Evolutionary conservation across 495 filamentous ascomycete genomes (phyloP), one percentile per base, ranked within the genome.

Genomic region (Aspergillus diversus): DNA sequence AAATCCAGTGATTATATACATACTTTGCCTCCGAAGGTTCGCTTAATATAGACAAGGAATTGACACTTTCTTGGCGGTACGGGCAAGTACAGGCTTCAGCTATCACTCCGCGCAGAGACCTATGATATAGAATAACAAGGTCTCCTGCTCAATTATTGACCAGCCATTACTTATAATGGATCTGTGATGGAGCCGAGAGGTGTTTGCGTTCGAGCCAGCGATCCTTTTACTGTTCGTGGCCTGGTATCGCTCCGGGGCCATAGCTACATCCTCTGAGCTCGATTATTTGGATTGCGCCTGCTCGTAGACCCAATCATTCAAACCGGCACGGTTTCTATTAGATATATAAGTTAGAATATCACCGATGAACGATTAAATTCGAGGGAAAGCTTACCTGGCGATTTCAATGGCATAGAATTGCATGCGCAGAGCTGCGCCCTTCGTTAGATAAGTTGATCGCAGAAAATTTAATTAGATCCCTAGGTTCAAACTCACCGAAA

Each of bases 391-490:
- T 66, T 71, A 92, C 90, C 91, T 88, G 11, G 90, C 89, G 70
- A 99, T 97, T 77, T 99, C 95, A 70, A 98, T 77, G 35, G 95
- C 95, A 71, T 99, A 99, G 71, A 99, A 99, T 73, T 99, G 95
- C 95, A 99, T 99, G 58, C 95, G 86, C 66, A 84, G 69, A 62
- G 72, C 74, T 77, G 17, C 61, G 61, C 31, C 33, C 7, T 49
- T 27, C 51, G 62, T 63, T 71, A 58, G 73, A 69, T 68, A 59
- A n/a, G 8, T 9, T 47, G 21, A 27, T 21, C 34, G 9, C 21
- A 16, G 32, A 49, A 39, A n/a, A 17, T 27, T n/a, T 17, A 27
- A 34, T 67, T 31, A 63, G 49, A 31, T 48, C 8, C 16, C 2
- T 15, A 33, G 16, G 7, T 37, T 15, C 35, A 49, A 39, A 52